phyloP scores from a whole-genome alignment of 495 filamentous ascomycete species.

The Durotheca rogersii region DNA sequence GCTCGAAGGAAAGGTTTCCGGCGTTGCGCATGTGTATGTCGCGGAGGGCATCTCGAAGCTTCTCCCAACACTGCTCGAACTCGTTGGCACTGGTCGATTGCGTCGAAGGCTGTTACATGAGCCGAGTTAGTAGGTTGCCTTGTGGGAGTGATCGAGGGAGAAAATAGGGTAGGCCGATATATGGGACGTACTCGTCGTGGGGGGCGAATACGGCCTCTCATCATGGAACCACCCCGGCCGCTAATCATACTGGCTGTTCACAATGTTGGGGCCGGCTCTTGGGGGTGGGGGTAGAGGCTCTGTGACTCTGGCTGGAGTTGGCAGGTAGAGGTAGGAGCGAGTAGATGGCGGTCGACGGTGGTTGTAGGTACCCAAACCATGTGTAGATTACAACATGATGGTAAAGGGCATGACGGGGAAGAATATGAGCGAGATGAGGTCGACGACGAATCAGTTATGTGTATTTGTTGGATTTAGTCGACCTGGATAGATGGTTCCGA shows the following conservation, averaged over 20 bases:
- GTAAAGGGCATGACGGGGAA: background rate
- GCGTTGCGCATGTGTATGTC: slow-evolving; percentile 94
- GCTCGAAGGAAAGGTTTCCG: slow-evolving; percentile 87
- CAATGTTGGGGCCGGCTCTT: background rate
- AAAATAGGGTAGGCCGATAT: slow-evolving; percentile 1
- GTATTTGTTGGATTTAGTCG: too few species aligned
- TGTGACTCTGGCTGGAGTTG: too few species aligned
- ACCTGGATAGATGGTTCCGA: too few species aligned
- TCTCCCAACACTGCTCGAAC: slow-evolving; percentile 79
- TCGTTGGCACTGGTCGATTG: slow-evolving; percentile 45
- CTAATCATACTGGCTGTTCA: slow-evolving; percentile 55
- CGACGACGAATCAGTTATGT: too few species aligned
- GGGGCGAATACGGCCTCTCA: slow-evolving; percentile 64
- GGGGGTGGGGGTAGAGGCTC: background rate
- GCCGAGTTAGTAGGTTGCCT: background rate
- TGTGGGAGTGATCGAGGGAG: slow-evolving; percentile 23
- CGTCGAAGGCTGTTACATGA: slow-evolving; percentile 6
- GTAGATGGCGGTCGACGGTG: background rate
- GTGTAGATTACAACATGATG: background rate
- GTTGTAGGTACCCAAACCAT: background rate
- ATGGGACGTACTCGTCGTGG: slow-evolving; percentile 63
- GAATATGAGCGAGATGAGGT: too few species aligned
- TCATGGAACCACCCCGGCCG: slow-evolving; percentile 54
- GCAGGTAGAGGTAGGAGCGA: background rate
- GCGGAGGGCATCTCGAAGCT: slow-evolving; percentile 67